Base-by-base conservation (phyloP, 352 stramenopile genomes). In the Aphanomyces invadans region DNA sequence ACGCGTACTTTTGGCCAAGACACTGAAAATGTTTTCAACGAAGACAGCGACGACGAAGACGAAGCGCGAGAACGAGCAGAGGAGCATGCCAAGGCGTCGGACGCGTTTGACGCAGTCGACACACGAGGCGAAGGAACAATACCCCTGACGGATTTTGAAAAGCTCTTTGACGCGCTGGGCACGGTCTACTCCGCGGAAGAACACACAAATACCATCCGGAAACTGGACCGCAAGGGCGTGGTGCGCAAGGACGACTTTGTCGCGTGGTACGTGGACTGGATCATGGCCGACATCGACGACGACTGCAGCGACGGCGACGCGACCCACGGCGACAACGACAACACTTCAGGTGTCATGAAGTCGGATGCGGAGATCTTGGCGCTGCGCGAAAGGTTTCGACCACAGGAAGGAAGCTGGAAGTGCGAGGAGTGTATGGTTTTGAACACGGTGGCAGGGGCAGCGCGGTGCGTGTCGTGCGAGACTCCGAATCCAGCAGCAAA, bases 401-500 rank as follows among this genome's bases (percentile, higher is more conserved):
- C 59, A 4, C 19, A 11, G 33, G 76, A 86, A 66, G 80, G 78
- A 36, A 78, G 71, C 23, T 89, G 80, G 80, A 87, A 85, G 52
- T 89, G 80, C 52, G 63, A 39, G 3, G 46, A 69, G 25, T 89
- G 80, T 62, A 77, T 86, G 66, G 69, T 85, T 10, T 71, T 4
- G 29, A 87, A 87, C 64, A 7, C 45, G 15, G 62, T 65, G 15
- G 56, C 72, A 1, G 66, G 70, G 26, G 60, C 71, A 4, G 4
- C 60, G 2, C 68, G 70, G 19, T 79, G 73, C 59, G 57, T 66
- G n/a, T 76, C 73, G 15, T 79, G 73, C 29, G 71, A 71, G 36
- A 59, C 64, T 15, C 53, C 69, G 0, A 79, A 79, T 39, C 79
- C 80, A 57, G 70, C 79, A 56, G 17, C 11, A 11, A 26, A 68